Base-by-base conservation (phyloP, 2,329 filamentous ascomycete species). In the Elsinoe ampelina region DNA sequence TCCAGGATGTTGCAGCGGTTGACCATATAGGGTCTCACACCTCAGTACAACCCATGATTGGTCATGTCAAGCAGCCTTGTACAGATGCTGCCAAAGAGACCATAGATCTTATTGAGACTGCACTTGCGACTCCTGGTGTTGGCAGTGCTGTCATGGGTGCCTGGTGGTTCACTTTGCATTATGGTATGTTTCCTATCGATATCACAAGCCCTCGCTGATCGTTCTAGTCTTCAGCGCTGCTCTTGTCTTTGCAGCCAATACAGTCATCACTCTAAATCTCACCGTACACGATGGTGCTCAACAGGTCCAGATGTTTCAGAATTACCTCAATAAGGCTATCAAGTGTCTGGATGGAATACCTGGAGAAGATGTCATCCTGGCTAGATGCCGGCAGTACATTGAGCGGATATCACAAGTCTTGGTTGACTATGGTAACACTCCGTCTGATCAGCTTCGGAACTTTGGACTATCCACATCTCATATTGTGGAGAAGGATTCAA, bases 121-220 rank as follows among this genome's bases (percentile, higher is more conserved):
- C 68, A 42, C 58, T 70, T 2, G 50, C 55, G 30, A 60, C 61
- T 2, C 58, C 59, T 1, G 58, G 57, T n/a, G 52, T 59, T 55
- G 58, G 57, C 15, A 50, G 59, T 19, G 59, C 64, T 20, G 59
- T 70, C 1, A 63, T 73, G 2, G 72, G 71, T 2, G 71, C 71
- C 5, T 73, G 71, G 71, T 73, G 71, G 70, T 74, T 71, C 58
- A 66, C 67, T 17, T 61, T 73, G 7, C 73, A 73, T 57, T 74
- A 73, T 58, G 57, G 63, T 62, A 67, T 61, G 58, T 64, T 3
- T 8, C 3, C 12, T 10, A 17, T 39, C 11, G 1, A 17, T 39
- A 2, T 30, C 26, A 8, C 7, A 39, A 12, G n/a, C 11, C 8
- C 26, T 22, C 15, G 3, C 48, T 52, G 26, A 36, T 13, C 12